Percentiles rank a stretch among this genome's conserved stretches.
These are phyloP conservation scores for Candida germanica DNA, from an alignment of 805 yeast genomes.

Conservation along the genomic window DNA sequence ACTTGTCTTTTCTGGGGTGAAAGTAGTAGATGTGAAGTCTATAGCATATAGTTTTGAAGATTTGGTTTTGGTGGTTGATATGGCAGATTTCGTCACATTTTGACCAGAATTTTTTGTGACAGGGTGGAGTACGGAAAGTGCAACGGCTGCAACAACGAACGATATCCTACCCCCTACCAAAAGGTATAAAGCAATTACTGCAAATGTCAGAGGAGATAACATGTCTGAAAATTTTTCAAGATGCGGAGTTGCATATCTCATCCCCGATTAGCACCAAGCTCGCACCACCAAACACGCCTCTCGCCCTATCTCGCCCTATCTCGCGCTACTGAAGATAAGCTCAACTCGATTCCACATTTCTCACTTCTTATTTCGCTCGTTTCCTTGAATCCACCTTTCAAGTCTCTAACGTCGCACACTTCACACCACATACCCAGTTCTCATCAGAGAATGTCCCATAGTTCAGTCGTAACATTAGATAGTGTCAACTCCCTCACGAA, in stretches of 20 bases:
- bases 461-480: slow-evolving; percentile 12
- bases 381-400: no score
- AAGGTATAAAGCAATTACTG: slow-evolving; percentile 22
- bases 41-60: slow-evolving; percentile 30
- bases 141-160: slow-evolving; percentile 19
- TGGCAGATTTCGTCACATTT: background rate
- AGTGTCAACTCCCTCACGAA: slow-evolving; percentile 9
- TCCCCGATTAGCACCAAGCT: slow-evolving; percentile 20
- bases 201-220: slow-evolving; percentile 9
- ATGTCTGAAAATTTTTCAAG: slow-evolving; percentile 12
- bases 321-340: no score
- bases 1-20: slow-evolving; percentile 22
- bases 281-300: slow-evolving; percentile 6
- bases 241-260: slow-evolving; percentile 11
- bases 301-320: background rate
- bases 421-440: no score
- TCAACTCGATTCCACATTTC: no score
- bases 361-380: no score
- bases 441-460: slow-evolving; percentile 6
- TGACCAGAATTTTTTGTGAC: background rate
- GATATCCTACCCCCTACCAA: slow-evolving; percentile 44
- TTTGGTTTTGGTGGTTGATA: background rate
- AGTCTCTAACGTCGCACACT: no score
- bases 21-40: slow-evolving; percentile 39
- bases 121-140: background rate